Conservation (phyloP, 139 green algal species). For the Closterium sp. region DNA sequence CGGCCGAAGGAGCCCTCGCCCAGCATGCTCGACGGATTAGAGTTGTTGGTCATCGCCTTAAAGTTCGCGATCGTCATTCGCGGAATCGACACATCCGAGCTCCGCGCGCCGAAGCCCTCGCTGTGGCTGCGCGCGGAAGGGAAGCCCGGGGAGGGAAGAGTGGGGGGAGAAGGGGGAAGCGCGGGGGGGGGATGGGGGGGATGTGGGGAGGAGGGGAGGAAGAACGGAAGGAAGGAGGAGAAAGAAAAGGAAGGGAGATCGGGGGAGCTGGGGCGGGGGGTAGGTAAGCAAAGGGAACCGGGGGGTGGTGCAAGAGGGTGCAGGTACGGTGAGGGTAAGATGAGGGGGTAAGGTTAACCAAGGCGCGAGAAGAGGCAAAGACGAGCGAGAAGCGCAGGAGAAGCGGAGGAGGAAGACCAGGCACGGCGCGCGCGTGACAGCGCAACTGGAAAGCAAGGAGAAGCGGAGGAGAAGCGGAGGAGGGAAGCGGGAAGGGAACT, state of each 20-base stretch:
- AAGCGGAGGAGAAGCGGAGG: no score
- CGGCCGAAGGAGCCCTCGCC: constrained; percentile 47
- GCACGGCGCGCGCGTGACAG: no score
- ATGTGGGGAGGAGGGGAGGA: neutral
- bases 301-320: neutral
- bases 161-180: neutral
- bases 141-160: no score
- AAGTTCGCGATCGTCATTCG: constrained; percentile 11
- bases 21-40: constrained; percentile 12
- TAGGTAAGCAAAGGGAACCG: neutral
- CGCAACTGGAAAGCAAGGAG: no score
- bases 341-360: no score
- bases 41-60: constrained; percentile 43
- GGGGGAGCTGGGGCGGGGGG: neutral
- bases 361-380: no score
- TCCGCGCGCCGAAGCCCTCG: no score
- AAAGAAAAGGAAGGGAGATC: neutral
- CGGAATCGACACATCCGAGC: neutral
- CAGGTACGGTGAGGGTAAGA: neutral
- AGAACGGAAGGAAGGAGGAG: neutral
- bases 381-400: no score
- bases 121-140: neutral
- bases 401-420: neutral
- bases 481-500: no score
- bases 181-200: no score